Base-by-base conservation (phyloP, 2,329 filamentous ascomycete genomes). In the Bipolaris victoriae region DNA sequence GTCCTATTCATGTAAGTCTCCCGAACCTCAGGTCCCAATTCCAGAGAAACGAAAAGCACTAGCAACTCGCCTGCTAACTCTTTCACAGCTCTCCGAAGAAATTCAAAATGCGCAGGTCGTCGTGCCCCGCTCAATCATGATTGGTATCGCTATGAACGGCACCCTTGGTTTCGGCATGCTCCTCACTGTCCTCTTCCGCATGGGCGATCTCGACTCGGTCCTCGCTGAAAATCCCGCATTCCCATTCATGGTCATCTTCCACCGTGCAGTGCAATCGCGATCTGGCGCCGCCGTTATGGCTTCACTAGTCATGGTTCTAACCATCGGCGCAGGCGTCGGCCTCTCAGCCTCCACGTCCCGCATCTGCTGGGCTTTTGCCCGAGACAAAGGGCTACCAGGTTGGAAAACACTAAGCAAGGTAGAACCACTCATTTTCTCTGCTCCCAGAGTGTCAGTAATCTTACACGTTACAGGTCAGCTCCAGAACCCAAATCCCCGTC, bases 161-260 rank as follows among this genome's bases (percentile, higher is more conserved):
- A 54, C 69, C 11, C 65, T 77, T 5, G 77, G 76, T n/a, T 66
- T 78, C 16, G 66, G 68, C 22, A 76, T 76, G 67, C 48, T 63
- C 1, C 26, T 67, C 20, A 49, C 59, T 7, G 40, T 64, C 9
- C 65, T 74, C 29, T 77, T 77, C 53, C 69, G 72, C 29, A 60
- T 76, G 26, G 72, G 73, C 0, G 68, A 76, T 36, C 66, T 77
- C 11, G 68, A 77, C 4, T 63, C 61, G 0, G 71, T 71, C 0
- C 50, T 74, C 3, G 55, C 52, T 16, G 66, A 55, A 55, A 67
- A 63, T 79, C 83, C 4, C 79, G 83, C 65, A 78, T 73, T 70
- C n/a, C 70, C 70, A 0, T 72, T 69, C 47, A 81, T 84, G 1
- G 81, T 83, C 3, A 63, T 83, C 29, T 83, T 86, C 45, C 61